phyloP scores from a whole-genome alignment of 495 filamentous ascomycete species.

The Xylaria bambusicola region DNA sequence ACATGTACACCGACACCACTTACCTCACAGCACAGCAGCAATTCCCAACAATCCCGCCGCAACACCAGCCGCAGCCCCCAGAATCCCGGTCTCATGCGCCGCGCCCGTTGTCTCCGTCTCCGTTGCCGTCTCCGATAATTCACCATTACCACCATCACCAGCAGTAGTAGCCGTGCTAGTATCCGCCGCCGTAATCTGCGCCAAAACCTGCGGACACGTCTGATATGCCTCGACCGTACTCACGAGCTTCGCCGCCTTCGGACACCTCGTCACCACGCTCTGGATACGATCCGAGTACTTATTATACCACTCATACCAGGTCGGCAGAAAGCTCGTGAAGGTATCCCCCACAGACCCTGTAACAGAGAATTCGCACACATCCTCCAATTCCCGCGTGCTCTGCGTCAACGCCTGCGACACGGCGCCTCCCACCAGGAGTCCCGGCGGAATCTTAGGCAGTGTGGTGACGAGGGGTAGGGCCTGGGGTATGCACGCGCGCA shows the following conservation, averaged over 20 bases:
- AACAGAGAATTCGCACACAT: constrained; percentile 19
- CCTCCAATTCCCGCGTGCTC: constrained; percentile 5
- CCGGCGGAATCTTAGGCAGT: constrained; percentile 16
- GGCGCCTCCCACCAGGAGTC: neutral
- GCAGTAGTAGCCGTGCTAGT: neutral
- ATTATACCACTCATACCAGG: constrained; percentile 21
- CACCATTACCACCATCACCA: too few species aligned
- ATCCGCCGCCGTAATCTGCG: constrained; percentile 1
- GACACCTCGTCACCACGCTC: constrained; percentile 9
- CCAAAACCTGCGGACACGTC: constrained; percentile 15
- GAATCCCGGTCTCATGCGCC: constrained; percentile 3
- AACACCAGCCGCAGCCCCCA: constrained; percentile 16
- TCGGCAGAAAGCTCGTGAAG: constrained; percentile 15
- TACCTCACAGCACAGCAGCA: constrained; percentile 11
- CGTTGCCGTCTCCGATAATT: neutral
- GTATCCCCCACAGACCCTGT: constrained; percentile 15
- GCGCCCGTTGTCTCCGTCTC: neutral
- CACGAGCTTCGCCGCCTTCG: constrained; percentile 3
- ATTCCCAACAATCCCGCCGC: constrained; percentile 14
- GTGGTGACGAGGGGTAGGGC: constrained; percentile 14
- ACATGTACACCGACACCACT: neutral
- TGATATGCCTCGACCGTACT: constrained; percentile 18
- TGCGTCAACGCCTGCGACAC: constrained; percentile 17
- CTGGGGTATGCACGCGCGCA: constrained; percentile 14
- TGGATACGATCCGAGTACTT: constrained; percentile 2